Conservation (phyloP, 2,329 filamentous ascomycete species). For the Aspergillus pseudoviridinutans region DNA sequence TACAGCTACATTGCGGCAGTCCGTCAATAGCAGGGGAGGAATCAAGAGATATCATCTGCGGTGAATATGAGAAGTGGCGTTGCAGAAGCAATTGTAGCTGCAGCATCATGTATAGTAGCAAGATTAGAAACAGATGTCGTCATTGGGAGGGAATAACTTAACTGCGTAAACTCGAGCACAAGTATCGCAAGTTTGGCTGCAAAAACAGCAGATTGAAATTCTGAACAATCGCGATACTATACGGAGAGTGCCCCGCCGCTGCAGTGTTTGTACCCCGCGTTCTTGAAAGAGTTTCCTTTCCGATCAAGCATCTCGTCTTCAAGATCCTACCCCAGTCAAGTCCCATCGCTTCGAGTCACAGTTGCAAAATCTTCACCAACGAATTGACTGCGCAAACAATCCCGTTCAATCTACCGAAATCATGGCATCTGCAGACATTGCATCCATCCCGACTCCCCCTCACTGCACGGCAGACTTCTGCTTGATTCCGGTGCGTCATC, state of each 20-base stretch:
- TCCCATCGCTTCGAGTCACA: background rate
- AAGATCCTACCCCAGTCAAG: background rate
- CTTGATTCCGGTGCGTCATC: constrained; percentile 66
- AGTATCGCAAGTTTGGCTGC: background rate
- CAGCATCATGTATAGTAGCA: background rate
- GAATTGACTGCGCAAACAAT: background rate
- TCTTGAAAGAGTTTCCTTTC: background rate
- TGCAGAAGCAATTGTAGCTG: background rate
- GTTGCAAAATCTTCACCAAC: background rate
- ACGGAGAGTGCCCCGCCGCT: background rate
- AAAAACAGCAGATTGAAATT: background rate
- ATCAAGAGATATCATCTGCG: background rate
- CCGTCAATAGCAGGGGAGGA: background rate
- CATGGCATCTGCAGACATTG: constrained; percentile 20
- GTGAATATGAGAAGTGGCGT: background rate
- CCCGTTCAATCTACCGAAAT: background rate
- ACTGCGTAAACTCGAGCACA: background rate
- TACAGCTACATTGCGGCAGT: background rate
- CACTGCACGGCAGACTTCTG: constrained; percentile 87
- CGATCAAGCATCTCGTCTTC: background rate
- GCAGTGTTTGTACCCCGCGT: background rate
- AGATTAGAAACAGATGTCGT: background rate
- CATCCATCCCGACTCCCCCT: constrained; percentile 56
- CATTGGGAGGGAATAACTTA: background rate
- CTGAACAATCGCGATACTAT: background rate